These are phyloP conservation scores for Aspergillus indologenus DNA, from an alignment of 495 filamentous ascomycete species.

Conservation along the genomic window DNA sequence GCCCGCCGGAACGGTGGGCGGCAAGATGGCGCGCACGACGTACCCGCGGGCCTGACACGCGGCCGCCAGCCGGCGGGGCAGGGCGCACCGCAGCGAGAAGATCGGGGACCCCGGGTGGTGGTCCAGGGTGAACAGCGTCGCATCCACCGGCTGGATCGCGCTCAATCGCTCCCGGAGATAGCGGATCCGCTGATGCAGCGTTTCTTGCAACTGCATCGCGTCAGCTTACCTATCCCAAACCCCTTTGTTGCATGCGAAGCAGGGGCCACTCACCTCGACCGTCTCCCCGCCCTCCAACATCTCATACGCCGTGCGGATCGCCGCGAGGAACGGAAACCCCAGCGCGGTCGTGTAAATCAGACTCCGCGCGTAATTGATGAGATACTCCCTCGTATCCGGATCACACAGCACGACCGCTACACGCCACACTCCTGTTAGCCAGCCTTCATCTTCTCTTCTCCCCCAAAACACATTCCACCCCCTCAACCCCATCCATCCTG, in stretches of 20 bases:
- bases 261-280: constrained; percentile 32
- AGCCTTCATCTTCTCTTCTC: not conserved
- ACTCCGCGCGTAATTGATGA: constrained; percentile 48
- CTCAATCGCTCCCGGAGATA: constrained; percentile 35
- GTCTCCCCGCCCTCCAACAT: constrained; percentile 41
- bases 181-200: constrained; percentile 35
- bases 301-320: constrained; percentile 45
- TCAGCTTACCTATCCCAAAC: not conserved
- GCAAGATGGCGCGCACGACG: constrained; percentile 46
- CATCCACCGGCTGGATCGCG: constrained; percentile 25
- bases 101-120: constrained; percentile 44
- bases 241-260: not conserved
- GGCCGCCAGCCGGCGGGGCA: constrained; percentile 30
- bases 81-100: constrained; percentile 42
- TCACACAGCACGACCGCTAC: constrained; percentile 48
- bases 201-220: constrained; percentile 31
- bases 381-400: constrained; percentile 35
- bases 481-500: too few relatives aligned
- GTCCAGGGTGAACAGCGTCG: constrained; percentile 34
- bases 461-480: not conserved
- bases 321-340: constrained; percentile 48
- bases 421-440: not conserved
- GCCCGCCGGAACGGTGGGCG: constrained; percentile 47
- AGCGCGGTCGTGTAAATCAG: constrained; percentile 50
- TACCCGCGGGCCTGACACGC: constrained; percentile 35